Conservation (phyloP, 192 early-diverging fungal genomes). For the Diversispora eburnea region DNA sequence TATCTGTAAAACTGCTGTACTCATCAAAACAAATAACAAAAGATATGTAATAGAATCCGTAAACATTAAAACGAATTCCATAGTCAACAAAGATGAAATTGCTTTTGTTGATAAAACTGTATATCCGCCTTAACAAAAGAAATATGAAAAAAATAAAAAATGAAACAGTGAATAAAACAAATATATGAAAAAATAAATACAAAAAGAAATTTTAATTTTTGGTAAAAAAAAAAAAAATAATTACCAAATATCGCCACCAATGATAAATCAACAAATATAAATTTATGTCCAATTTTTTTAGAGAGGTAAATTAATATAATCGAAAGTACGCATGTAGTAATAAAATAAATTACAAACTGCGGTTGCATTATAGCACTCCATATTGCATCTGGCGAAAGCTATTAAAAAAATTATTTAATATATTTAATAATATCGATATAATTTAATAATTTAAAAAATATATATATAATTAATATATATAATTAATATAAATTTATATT, state of each 20-base stretch:
- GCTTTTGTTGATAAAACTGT: slow-evolving; percentile 70
- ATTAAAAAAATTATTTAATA: slow-evolving; percentile 8
- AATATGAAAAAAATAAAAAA: background rate
- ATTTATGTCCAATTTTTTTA: slow-evolving; percentile 43
- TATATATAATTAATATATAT: no score
- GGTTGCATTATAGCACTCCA: slow-evolving; percentile 48
- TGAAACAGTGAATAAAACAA: slow-evolving; percentile 1
- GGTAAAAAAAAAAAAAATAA: slow-evolving; percentile 11
- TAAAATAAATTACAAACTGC: slow-evolving; percentile 54
- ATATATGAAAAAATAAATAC: background rate
- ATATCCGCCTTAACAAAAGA: slow-evolving; percentile 53
- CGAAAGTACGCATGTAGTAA: slow-evolving; percentile 37
- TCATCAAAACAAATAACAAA: slow-evolving; percentile 52
- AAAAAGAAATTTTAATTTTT: background rate
- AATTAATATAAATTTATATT: background rate
- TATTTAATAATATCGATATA: background rate
- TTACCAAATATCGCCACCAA: slow-evolving; percentile 69
- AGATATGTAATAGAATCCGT: slow-evolving; percentile 62
- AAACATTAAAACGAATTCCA: slow-evolving; percentile 62
- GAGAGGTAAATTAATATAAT: slow-evolving; percentile 42
- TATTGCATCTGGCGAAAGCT: slow-evolving; percentile 50
- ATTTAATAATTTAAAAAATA: background rate
- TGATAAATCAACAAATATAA: slow-evolving; percentile 62
- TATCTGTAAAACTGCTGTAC: slow-evolving; percentile 63
- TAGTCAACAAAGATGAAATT: slow-evolving; percentile 61